Conservation (phyloP, 257 asterid genomes). For the Solanum virginianum region DNA sequence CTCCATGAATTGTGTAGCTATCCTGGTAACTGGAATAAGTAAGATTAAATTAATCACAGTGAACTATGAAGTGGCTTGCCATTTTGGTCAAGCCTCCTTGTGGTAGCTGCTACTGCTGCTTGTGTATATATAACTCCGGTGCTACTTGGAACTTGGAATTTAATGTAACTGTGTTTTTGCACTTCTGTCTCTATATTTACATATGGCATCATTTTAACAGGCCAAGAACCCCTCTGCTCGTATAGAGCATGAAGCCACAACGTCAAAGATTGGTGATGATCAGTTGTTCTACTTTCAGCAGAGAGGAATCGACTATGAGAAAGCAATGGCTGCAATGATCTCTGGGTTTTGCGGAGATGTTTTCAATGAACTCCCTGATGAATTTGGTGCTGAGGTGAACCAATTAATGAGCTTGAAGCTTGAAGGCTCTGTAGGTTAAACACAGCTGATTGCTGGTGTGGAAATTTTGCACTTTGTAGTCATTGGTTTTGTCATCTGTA, state of each 20-base stretch:
- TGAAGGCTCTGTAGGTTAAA: conserved; percentile 89
- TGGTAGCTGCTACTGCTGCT: neutral
- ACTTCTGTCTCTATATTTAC: neutral
- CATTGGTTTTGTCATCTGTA: neutral
- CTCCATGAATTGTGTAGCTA: neutral
- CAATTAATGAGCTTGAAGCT: conserved; percentile 92
- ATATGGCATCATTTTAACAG: conserved; percentile 18
- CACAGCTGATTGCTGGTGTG: neutral
- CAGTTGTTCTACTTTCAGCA: conserved; percentile 92
- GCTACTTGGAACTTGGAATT: neutral
- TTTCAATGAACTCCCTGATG: conserved; percentile 83
- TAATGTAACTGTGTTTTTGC: neutral
- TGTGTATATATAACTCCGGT: neutral
- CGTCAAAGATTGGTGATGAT: conserved; percentile 90
- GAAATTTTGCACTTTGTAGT: neutral
- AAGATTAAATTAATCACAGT: neutral
- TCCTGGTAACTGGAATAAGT: neutral
- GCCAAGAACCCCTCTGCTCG: conserved; percentile 55
- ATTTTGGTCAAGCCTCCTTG: neutral
- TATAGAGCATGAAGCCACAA: conserved; percentile 85
- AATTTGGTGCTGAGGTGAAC: conserved; percentile 93
- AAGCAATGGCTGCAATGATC: conserved; percentile 97
- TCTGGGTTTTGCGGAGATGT: conserved; percentile 92
- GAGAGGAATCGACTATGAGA: conserved; percentile 87
- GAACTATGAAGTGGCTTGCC: neutral